phyloP scores from a whole-genome alignment of 1,284 basidiomycete genomes.

The Coniferiporia weirii region DNA sequence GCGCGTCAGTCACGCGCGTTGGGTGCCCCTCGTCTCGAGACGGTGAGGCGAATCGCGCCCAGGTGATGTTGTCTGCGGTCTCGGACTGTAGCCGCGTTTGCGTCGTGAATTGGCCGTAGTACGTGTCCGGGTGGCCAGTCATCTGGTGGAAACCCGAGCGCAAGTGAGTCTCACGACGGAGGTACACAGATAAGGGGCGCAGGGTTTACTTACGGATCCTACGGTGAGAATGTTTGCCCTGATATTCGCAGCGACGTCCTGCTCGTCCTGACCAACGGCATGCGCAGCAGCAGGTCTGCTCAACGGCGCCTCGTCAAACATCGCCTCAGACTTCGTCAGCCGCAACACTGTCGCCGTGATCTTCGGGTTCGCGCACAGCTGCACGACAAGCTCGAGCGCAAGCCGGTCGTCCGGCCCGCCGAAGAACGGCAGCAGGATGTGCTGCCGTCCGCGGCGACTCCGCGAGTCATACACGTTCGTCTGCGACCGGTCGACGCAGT shows the following conservation, averaged over 20 bases:
- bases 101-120: conserved; percentile 38
- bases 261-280: conserved; percentile 6
- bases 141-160: conserved; percentile 21
- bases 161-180: conserved; percentile 2
- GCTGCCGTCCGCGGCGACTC: conserved; percentile 30
- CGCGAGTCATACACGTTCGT: conserved; percentile 24
- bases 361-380: conserved; percentile 46
- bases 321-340: conserved; percentile 45
- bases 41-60: conserved; percentile 16
- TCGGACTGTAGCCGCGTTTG: conserved; percentile 40
- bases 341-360: conserved; percentile 58
- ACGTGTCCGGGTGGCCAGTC: conserved; percentile 37
- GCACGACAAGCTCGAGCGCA: conserved; percentile 54
- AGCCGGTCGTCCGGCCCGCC: conserved; percentile 67
- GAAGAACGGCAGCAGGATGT: conserved; percentile 64
- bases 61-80: conserved; percentile 22
- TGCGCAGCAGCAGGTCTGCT: conserved; percentile 26
- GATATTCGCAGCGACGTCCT: conserved; percentile 27
- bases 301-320: conserved; percentile 14
- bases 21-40: conserved; percentile 25
- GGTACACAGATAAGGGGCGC: neutral
- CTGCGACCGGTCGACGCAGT: conserved; percentile 39
- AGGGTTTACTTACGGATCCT: conserved; percentile 34
- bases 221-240: conserved; percentile 37
- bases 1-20: conserved; percentile 30